Evolutionary conservation across 805 yeast genomes (phyloP), one percentile per base, ranked within the genome.

Genomic region (Phaffomyces antillensis): DNA sequence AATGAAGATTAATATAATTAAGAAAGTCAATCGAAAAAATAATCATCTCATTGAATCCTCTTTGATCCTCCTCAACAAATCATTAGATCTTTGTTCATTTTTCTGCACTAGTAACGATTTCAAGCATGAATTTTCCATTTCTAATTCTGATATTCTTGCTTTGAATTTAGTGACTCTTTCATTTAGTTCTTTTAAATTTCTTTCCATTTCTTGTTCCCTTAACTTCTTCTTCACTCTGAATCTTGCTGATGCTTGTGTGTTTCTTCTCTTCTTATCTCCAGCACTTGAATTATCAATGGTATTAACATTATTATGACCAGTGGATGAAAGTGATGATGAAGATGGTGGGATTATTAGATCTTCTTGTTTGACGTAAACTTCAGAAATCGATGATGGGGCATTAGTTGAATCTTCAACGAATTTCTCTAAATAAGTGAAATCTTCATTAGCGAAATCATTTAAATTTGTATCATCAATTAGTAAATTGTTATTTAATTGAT

Each of bases 181-280:
- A 39, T 67, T 67, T 38, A 79, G 65, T 32, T 62, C 59, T 36
- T 55, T 56, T 17, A 77, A 68, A 38, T 64, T 70, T 38, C 63
- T 64, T 52, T 77, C 81, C 80, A 81, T 73, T 55, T 77, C 77
- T 53, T 71, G 73, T 52, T 79, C 83, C 57, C 70, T 77, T 49
- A 72, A 55, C 58, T 79, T 79, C 69, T 79, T 79, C 62, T 80
- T 81, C 37, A 76, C 67, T 51, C 86, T 63, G 61, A 81, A 81
- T 42, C 84, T 63, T 0, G 86, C 86, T 38, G 79, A 72, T 0
- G 87, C 87, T 5, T 79, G 78, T 2, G 86, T 77, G 56, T 79
- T 79, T 50, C 83, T 66, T 46, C 75, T 66, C 49, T 80, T 68
- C 55, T 78, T 79, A 49, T 77, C 42, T 12, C 36, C 37, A 13